A percentile compares a stretch with the other conserved stretches of the same genome.
phyloP scores from a whole-genome alignment of 1,139 yeast species.

The Arxiozyma slooffiae region DNA sequence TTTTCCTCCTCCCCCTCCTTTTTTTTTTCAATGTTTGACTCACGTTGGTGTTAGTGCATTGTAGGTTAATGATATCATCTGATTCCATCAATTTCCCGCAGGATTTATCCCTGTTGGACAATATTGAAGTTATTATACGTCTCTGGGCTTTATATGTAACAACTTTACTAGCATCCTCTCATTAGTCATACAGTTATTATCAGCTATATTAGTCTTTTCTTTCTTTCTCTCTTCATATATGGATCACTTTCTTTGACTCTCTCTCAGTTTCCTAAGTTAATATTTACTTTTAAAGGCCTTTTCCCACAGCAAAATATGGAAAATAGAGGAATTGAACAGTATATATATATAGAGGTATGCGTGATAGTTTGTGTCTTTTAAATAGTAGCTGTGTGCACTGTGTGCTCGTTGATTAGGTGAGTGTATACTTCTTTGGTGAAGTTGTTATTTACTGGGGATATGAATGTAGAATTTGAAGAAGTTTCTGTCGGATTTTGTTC shows the following conservation, averaged over 20 bases:
- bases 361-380: too few species aligned
- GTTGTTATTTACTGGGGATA: too few species aligned
- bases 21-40: not conserved
- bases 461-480: slow-evolving; percentile 27
- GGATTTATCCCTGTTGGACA: slow-evolving; percentile 77
- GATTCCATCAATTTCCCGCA: slow-evolving; percentile 77
- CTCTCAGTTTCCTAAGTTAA: too few species aligned
- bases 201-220: too few species aligned
- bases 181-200: not conserved
- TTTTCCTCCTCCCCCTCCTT: not conserved
- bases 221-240: not conserved
- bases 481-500: slow-evolving; percentile 26
- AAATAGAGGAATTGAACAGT: too few species aligned
- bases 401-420: too few species aligned
- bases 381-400: too few species aligned
- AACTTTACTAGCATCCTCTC: slow-evolving; percentile 67
- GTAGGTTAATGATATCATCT: slow-evolving; percentile 85
- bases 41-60: too few species aligned
- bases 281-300: not conserved
- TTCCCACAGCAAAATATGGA: too few species aligned
- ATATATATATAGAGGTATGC: not conserved
- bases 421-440: too few species aligned
- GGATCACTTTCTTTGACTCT: not conserved
- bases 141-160: slow-evolving; percentile 83
- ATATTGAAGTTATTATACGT: slow-evolving; percentile 73